Conservation (phyloP, 164 flowering plant species). For the Stephania japonica region DNA sequence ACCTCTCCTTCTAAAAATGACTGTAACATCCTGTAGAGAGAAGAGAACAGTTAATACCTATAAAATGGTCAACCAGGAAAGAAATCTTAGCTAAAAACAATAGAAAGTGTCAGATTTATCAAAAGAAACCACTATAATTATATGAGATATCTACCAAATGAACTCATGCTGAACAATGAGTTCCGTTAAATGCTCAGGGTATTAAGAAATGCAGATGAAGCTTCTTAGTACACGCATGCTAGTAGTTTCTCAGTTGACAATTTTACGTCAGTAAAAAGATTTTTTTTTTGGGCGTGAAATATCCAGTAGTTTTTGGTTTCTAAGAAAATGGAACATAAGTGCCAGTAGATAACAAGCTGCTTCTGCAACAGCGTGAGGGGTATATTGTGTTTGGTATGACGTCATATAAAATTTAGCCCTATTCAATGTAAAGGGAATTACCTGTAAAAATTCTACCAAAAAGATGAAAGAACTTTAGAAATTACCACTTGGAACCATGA, state of each 20-base stretch:
- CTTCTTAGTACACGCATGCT: neutral
- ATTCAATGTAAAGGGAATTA: too few relatives aligned
- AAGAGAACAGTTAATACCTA: constrained; percentile 5
- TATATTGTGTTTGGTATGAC: neutral
- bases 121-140: neutral
- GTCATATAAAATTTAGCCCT: too few relatives aligned
- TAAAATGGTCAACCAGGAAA: neutral
- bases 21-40: constrained; percentile 88
- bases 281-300: neutral
- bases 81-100: neutral
- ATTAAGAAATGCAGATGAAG: neutral
- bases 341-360: neutral
- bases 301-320: neutral
- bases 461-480: too few relatives aligned
- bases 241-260: neutral
- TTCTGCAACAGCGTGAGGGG: neutral
- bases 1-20: constrained; percentile 94
- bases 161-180: neutral
- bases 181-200: neutral
- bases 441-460: too few relatives aligned
- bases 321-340: neutral
- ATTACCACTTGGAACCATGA: too few relatives aligned
- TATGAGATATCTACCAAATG: neutral
- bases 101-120: neutral
- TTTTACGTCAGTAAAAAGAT: neutral